Evolutionary conservation across 495 filamentous ascomycete species (phyloP), one percentile per base, ranked within the genome.

Genomic region (Podospora pseudocomata): DNA sequence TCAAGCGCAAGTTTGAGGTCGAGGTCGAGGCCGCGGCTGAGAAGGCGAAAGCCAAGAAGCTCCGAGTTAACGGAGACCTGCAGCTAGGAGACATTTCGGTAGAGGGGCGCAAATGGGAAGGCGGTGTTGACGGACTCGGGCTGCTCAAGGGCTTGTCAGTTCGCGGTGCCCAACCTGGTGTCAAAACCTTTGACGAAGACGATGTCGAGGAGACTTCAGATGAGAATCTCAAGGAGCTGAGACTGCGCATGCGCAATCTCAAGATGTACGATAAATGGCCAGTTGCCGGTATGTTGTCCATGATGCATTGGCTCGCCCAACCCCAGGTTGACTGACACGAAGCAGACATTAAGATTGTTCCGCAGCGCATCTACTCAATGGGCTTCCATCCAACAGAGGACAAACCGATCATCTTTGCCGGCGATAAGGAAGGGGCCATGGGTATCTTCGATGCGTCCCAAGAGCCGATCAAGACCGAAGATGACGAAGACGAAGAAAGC

Each of bases 391-490:
- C 96, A 0, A 92, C 89, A 0, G 80, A 86, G 63, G 86, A 92
- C 11, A 98, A 98, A 71, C 87, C 92, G 0, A 82, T 98, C 5
- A 86, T 99, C n/a, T 96, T 98, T 72, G 96, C 94, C 2, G 93
- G 93, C 60, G 95, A 99, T 75, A 98, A 99, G 76, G 86, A 96
- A 76, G 95, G 95, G 26, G 92, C 93, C 65, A 84, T 99, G 34
- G 96, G 96, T 6, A 86, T 99, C n/a, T 91, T 97, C 61, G 93
- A 98, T 73, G 92, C 88, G 1, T 95, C 93, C 0, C 92, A 96
- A 70, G 85, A 87, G 26, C 81, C 80, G 2, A 80, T 85, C 32
- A 73, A 81, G 27, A 67, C 79, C 28, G 78, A 80, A 58, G 82
- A 85, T 68, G 87, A 90, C 60, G 85, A 86, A 39, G 87, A 88